A percentile compares a stretch with the other conserved stretches of the same genome.
phyloP scores from a whole-genome alignment of 2,329 filamentous ascomycete genomes.

The Colletotrichum liriopes region DNA sequence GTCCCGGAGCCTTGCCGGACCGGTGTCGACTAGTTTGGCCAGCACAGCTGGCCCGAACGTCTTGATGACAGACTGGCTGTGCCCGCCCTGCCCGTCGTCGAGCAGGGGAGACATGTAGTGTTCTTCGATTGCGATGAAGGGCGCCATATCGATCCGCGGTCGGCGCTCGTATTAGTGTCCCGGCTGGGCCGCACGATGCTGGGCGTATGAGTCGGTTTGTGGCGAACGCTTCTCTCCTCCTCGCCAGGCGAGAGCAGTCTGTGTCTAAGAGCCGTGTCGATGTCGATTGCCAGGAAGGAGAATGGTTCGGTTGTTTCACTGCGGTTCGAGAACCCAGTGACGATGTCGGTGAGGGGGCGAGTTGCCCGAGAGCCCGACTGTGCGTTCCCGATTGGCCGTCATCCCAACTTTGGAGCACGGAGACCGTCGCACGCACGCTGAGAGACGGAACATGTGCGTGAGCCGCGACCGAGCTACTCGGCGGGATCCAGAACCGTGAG shows the following conservation, averaged over 20 bases:
- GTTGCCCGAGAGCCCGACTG: neutral
- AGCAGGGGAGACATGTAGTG: conserved; percentile 28
- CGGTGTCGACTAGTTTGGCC: conserved; percentile 20
- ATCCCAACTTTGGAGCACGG: neutral
- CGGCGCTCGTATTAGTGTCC: too few species aligned
- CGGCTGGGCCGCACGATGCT: neutral
- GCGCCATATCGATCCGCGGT: neutral
- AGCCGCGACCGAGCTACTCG: neutral
- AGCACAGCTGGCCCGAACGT: conserved; percentile 11
- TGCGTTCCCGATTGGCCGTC: too few species aligned
- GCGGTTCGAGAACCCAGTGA: neutral
- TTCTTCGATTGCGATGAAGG: conserved; percentile 25
- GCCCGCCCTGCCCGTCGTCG: neutral
- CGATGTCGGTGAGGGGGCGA: neutral
- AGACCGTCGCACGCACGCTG: neutral
- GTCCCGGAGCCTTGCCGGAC: conserved; percentile 4
- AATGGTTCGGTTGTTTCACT: neutral
- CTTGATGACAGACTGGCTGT: neutral
- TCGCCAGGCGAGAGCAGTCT: too few species aligned
- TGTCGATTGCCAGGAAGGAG: neutral
- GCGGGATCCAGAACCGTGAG: too few species aligned
- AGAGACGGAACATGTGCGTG: neutral
- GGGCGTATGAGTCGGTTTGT: neutral
- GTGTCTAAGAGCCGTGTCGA: neutral
- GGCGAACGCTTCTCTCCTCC: neutral